phyloP scores from a whole-genome alignment of 352 stramenopile genomes.

The Pythium monospermum region DNA sequence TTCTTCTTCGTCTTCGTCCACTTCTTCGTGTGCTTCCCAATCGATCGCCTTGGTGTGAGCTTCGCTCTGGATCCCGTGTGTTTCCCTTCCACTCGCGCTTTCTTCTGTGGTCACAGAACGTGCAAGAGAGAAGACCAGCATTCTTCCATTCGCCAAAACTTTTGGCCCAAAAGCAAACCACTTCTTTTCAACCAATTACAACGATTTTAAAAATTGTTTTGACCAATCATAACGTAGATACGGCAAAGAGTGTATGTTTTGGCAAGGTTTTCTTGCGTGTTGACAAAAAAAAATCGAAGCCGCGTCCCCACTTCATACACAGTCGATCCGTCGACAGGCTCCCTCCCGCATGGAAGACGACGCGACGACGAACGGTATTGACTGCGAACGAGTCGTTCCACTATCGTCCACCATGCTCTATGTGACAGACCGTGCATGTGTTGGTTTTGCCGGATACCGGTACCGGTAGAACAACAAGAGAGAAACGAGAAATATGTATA shows the following conservation, averaged over 20 bases:
- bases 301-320: too few relatives aligned
- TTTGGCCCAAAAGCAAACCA: not conserved
- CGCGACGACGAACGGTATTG: too few relatives aligned
- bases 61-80: not conserved
- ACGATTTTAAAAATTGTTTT: not conserved
- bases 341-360: too few relatives aligned
- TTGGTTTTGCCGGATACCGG: too few relatives aligned
- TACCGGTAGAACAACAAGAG: too few relatives aligned
- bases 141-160: conserved; percentile 12
- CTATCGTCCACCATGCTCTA: too few relatives aligned
- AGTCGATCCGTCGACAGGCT: too few relatives aligned
- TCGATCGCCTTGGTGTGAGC: not conserved
- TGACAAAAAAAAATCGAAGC: conserved; percentile 19
- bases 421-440: too few relatives aligned
- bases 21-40: not conserved
- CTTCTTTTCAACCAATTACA: conserved; percentile 13
- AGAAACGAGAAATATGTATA: too few relatives aligned
- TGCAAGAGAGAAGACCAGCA: conserved; percentile 8
- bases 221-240: conserved; percentile 4
- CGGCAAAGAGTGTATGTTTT: conserved; percentile 9
- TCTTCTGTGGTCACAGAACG: conserved; percentile 9
- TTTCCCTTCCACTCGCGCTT: not conserved
- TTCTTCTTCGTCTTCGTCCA: not conserved
- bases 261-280: not conserved
- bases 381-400: too few relatives aligned